Evolutionary conservation across 768 basidiomycete genomes (phyloP), one percentile per base, ranked within the genome.

Genomic region (Suillus occidentalis): DNA sequence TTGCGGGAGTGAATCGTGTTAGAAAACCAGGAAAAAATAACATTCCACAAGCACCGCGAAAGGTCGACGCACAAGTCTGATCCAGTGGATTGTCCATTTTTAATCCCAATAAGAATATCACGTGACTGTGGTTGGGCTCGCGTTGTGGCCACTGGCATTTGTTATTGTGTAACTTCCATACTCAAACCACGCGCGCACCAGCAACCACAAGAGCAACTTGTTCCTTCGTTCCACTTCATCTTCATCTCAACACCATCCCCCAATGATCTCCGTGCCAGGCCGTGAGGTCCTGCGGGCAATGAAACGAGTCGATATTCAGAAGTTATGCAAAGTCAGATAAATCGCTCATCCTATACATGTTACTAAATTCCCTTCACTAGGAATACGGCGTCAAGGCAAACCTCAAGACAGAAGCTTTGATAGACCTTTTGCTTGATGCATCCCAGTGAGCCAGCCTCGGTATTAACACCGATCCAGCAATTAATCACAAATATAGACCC

Each of bases 321-420:
- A 76, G 66, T 67, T 85, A 18, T 83, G 83, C 74, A 92, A 92
- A 79, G 90, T 89, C 69, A 43, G 66, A 64, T 22, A 14, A 47
- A 50, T 50, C 52, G 20, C 58, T 6, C 37, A 5, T 63, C 40
- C 37, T 49, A 62, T 34, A n/a, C 66, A 70, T 62, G 71, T 68
- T 56, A 58, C 52, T 12, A 65, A 42, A 63, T 68, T 65, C 68
- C 72, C 63, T 70, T 63, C 14, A 61, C 34, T 62, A 94, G 91
- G 89, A 92, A 69, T 87, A 89, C 72, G 90, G 91, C 64, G 85
- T 94, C 66, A 90, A 85, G 76, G 92, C 92, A 53, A 93, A 93
- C 76, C 83, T 92, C 72, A 93, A 91, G 80, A 85, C 89, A 28
- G 90, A 92, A 71, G 87, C 86, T 56, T 79, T 94, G 67, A 91